Evolutionary conservation across 2,329 filamentous ascomycete genomes (phyloP), one percentile per base, ranked within the genome.

Genomic region (Dendryphion nanum): DNA sequence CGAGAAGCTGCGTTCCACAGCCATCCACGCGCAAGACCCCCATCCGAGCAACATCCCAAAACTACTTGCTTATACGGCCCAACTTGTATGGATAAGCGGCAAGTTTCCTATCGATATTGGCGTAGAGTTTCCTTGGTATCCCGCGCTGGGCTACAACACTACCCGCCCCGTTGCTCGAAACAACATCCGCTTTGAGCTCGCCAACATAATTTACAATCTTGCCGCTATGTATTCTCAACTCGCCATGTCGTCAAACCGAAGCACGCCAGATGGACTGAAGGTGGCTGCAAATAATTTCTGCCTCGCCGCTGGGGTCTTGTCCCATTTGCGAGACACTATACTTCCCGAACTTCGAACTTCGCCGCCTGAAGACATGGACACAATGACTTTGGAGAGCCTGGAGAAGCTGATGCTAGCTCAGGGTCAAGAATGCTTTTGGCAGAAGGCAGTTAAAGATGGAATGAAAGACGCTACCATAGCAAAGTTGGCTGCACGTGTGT

Each of bases 71-170:
- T 98, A 98, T 68, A 89, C 89, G 4, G 91, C 85, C 8, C 93
- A 98, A 73, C 75, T 98, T 40, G 84, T 89, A 47, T 97, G 90
- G 87, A 83, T 97, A 53, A 82, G 85, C 38, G 89, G 88, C 45
- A 98, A 98, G 71, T 97, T 98, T 61, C 93, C 93, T 12, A 88
- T 96, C 52, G 93, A 97, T 70, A 88, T 95, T 50, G 93, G 93
- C 15, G 88, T 89, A 44, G 89, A 97, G 42, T 98, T 98, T 57
- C 85, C 87, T 3, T 98, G 93, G 93, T 96, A 95, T 70, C 88
- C 90, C 10, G 85, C 91, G 4, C 73, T 97, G 40, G 93, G 91
- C 36, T 96, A 95, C 65, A 91, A 95, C 63, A 85, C 81, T 10
- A 82, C 87, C 41, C 78, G 83, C 31, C 86, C 88, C 18, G 71